Base-by-base conservation (phyloP, 371 early-diverging fungal species). In the Capniomyces stellatus region DNA sequence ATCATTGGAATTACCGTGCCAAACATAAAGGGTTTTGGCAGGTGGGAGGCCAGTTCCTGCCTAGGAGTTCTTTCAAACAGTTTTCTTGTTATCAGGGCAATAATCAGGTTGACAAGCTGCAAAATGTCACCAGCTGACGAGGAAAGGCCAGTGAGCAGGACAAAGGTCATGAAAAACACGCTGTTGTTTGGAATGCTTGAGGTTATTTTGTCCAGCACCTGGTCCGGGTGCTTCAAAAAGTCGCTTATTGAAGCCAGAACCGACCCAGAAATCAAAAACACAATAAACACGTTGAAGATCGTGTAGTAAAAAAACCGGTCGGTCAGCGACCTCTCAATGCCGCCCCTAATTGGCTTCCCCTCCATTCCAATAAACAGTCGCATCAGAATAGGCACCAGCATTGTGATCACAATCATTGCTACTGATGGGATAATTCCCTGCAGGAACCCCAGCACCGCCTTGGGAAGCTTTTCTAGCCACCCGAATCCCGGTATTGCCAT, bases 161-260 rank as follows among this genome's bases (percentile, higher is more conserved):
- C 76, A 60, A 81, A 89, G 19, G 82, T 82, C 48, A 86, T 77
- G 55, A 84, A 89, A 71, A 85, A 89, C 46, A 78, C 78, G 15
- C 82, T 78, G 15, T 76, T 79, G 35, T 63, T 60, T 12, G 89
- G 89, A 8, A 67, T 62, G 10, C 59, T 56, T 25, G 30, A 21
- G 1, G 60, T 57, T 15, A 67, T 61, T 51, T 58, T 39, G 2
- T 39, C 30, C 28, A 64, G 21, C 6, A 67, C 60, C 21, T 31
- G 30, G 0, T 25, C 52, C 8, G 67, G 67, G 31, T 66, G 21
- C 30, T 53, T 51, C 46, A 63, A 12, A 10, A 52, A 51, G 23
- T 46, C 55, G 0, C 59, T 23, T 13, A 76, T 44, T 23, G 79
- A 68, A 1, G 72, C 63, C 50, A 80, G 49, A 29, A 79, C 50